Base-by-base conservation (phyloP, 148 eudicot genomes). In the Cornus controversa region DNA sequence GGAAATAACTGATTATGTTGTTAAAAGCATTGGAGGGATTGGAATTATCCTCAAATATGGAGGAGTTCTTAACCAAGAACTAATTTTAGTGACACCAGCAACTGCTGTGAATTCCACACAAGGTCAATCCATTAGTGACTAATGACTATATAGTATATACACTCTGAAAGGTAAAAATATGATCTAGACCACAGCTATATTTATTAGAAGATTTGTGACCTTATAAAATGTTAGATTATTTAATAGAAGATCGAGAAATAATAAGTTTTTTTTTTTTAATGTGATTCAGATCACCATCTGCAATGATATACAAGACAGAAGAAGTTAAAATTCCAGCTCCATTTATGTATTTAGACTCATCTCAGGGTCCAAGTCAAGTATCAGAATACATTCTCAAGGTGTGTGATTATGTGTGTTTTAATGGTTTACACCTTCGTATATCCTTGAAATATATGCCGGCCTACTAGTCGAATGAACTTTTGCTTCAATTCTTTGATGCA, bases 351-450 rank as follows among this genome's bases (percentile, higher is more conserved):
- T 92, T 97, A 53, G 92, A 91, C 80, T 94, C 98, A 37, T 92
- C 97, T 18, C 80, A 97, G 27, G 98, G 98, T 77, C 98, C 98
- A 45, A 94, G 86, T 83, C 91, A 87, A 4, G 94, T 90, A 71
- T 83, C 97, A 66, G 47, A 77, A 8, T 88, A 88, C 71, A 72
- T 94, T 53, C 94, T 94, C 77, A 94, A 94, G 98, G 98, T 92
- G 88, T 22, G 2, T 20, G 24, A 58, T 2, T 37, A 5, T 37
- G 7, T 37, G 9, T 37, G 7, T 37, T 2, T 37, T 2, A 40
- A 40, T 1, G 4, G 45, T 40, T 40, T 40, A 8, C 8, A 40
- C 34, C 34, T 31, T 31, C 34, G n/a, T n/a, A n/a, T n/a, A n/a
- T n/a, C n/a, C n/a, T n/a, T n/a, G n/a, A n/a, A n/a, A n/a, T n/a